These are phyloP conservation scores for Neurospora sp. DNA, from an alignment of 495 filamentous ascomycete species.

Conservation along the genomic window DNA sequence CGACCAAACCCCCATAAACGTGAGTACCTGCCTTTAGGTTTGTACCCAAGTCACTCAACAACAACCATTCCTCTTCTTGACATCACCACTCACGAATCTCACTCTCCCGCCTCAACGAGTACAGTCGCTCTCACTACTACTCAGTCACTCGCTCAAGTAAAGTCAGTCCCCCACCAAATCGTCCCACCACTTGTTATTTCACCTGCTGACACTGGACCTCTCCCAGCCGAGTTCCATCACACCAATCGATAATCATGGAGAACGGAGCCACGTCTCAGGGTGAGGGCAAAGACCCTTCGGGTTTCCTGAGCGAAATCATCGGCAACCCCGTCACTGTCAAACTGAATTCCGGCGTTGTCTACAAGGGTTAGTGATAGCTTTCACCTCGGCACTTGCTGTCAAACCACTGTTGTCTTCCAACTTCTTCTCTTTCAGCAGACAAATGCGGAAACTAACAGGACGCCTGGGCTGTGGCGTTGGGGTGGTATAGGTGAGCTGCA, in stretches of 20 bases:
- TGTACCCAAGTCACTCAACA: not conserved
- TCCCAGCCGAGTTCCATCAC: not conserved
- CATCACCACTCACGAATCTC: not conserved
- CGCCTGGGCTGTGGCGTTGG: not conserved
- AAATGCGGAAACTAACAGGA: conserved; percentile 1
- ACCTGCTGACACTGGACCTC: not conserved
- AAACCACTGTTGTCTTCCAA: not conserved
- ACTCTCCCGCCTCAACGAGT: not conserved
- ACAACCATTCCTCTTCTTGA: not conserved
- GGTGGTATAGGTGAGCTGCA: conserved; percentile 66
- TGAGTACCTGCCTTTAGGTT: not conserved
- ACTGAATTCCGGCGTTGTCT: conserved; percentile 89
- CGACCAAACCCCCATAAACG: not conserved
- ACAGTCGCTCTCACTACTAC: not conserved
- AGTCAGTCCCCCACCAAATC: not conserved
- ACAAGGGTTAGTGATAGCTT: conserved; percentile 57
- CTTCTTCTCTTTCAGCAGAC: not conserved
- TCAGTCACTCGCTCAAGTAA: not conserved
- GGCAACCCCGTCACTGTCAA: conserved; percentile 88
- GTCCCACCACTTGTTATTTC: not conserved
- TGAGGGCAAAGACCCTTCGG: conserved; percentile 79
- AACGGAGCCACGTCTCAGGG: conserved; percentile 50
- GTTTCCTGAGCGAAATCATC: conserved; percentile 86
- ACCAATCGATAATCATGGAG: conserved; percentile 46
- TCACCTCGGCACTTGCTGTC: not conserved